These are phyloP conservation scores for Acacia pycnantha DNA, from an alignment of 331 rosid genomes.

Conservation along the genomic window DNA sequence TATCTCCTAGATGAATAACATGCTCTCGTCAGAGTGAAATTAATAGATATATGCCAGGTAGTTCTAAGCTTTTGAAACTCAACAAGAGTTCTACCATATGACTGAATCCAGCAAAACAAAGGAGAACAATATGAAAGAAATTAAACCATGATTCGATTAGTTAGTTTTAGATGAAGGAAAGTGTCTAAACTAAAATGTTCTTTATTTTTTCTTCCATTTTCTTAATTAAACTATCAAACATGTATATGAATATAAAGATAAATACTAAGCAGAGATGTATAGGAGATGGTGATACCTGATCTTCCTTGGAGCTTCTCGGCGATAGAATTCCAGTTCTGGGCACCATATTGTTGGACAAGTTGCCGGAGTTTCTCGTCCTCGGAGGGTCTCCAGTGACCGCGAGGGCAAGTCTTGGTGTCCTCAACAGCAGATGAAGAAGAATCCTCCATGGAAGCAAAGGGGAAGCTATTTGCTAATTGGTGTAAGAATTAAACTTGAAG, in stretches of 20 bases:
- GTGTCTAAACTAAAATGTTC: not conserved
- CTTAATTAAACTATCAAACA: not conserved
- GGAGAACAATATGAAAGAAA: not conserved
- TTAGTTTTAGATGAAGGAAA: not conserved
- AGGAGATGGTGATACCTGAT: conserved; percentile 59
- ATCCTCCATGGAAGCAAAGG: conserved; percentile 52
- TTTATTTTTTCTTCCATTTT: not conserved
- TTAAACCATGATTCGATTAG: not conserved
- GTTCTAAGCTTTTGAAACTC: not conserved
- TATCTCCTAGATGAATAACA: not conserved
- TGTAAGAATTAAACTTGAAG: conserved; percentile 41
- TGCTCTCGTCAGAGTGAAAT: not conserved
- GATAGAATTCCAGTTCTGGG: conserved; percentile 95
- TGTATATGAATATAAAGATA: not conserved
- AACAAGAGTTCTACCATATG: not conserved
- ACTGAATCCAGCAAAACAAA: not conserved
- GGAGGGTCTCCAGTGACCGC: conserved; percentile 96
- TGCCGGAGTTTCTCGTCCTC: conserved; percentile 83
- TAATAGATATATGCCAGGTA: not conserved
- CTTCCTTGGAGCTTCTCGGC: conserved; percentile 97
- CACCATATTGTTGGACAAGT: conserved; percentile 78
- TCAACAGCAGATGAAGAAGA: conserved; percentile 42
- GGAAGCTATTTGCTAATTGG: conserved; percentile 1
- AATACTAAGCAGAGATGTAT: not conserved
- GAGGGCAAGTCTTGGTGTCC: conserved; percentile 61